Evolutionary conservation across 441 rosid genomes (phyloP).

Genomic region (Mallotus japonicus): DNA sequence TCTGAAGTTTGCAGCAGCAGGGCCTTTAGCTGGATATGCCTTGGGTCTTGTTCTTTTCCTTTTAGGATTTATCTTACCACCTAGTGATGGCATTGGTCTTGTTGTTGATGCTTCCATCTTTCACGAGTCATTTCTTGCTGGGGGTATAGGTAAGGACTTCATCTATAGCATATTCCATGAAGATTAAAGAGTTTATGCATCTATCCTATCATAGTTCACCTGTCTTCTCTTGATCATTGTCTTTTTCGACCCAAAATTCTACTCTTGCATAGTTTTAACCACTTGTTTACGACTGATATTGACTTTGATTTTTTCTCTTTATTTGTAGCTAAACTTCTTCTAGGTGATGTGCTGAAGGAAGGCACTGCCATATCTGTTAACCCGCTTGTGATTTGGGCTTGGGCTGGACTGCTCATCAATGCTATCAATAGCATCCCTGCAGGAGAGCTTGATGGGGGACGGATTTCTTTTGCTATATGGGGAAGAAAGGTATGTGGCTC

Average conservation of each 20-base stretch:
- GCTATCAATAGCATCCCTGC: constrained; percentile 97
- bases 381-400: constrained; percentile 90
- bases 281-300: background rate
- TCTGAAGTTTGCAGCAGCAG: constrained; percentile 85
- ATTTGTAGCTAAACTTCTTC: constrained; percentile 66
- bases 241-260: background rate
- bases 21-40: constrained; percentile 91
- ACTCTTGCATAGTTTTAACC: background rate
- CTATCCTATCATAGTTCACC: background rate
- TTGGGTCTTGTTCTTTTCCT: constrained; percentile 74
- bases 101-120: constrained; percentile 57
- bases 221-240: background rate
- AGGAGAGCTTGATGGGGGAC: constrained; percentile 88
- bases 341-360: constrained; percentile 74
- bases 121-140: constrained; percentile 76
- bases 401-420: constrained; percentile 94
- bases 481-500: constrained; percentile 83
- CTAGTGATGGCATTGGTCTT: constrained; percentile 75
- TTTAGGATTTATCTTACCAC: constrained; percentile 75
- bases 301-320: constrained; percentile 8
- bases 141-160: constrained; percentile 69
- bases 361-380: constrained; percentile 80
- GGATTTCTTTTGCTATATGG: constrained; percentile 80
- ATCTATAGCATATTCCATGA: background rate
- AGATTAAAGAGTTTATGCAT: background rate